Evolutionary conservation across 306 rosid genomes (phyloP).

Genomic region (Dicorynia guianensis): DNA sequence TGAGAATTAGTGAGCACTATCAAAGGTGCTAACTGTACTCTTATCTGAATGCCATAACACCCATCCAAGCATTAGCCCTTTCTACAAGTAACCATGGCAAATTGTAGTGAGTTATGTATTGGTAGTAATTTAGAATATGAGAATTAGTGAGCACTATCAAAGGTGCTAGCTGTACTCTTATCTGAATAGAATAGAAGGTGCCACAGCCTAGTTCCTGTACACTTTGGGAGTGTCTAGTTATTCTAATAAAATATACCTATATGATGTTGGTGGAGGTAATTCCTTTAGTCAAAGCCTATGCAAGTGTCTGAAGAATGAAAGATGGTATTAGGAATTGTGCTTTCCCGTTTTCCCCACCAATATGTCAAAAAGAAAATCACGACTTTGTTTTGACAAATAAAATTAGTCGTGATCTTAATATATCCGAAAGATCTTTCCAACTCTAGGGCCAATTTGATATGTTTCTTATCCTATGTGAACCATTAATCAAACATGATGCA

Average conservation of each 20-base stretch:
- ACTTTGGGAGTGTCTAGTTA: neutral
- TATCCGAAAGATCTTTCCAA: neutral
- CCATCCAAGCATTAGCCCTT: neutral
- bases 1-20: slow-evolving; percentile 17
- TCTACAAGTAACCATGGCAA: neutral
- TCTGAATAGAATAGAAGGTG: slow-evolving; percentile 1
- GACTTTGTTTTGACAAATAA: neutral
- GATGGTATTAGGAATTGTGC: slow-evolving; percentile 9
- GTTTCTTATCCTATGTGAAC: neutral
- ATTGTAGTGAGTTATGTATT: slow-evolving; percentile 22
- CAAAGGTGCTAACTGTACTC: neutral
- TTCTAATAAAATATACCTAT: slow-evolving; percentile 12
- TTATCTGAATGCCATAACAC: slow-evolving; percentile 4
- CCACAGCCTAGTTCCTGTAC: neutral
- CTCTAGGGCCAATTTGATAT: neutral
- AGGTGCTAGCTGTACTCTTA: neutral
- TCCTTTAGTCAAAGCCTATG: neutral
- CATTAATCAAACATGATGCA: neutral
- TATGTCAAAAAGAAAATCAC: neutral
- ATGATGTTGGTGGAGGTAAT: neutral
- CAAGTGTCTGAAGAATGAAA: neutral
- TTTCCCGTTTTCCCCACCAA: neutral
- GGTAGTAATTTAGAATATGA: neutral
- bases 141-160: slow-evolving; percentile 23
- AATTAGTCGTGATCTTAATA: neutral